These are phyloP conservation scores for Jaapia argillacea DNA, from an alignment of 768 basidiomycete genomes.

Conservation along the genomic window DNA sequence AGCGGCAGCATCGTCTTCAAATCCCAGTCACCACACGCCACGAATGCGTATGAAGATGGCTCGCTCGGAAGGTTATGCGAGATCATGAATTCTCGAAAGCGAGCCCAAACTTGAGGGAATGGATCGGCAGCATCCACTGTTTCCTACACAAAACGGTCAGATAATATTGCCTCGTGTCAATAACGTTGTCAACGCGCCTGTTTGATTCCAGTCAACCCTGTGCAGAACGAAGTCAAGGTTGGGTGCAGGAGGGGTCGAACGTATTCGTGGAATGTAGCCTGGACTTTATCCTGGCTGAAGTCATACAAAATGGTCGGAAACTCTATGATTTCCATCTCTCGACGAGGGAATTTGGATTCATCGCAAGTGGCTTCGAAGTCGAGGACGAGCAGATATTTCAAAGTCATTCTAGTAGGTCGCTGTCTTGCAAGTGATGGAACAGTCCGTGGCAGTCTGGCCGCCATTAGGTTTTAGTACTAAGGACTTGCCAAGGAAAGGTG, in stretches of 20 bases:
- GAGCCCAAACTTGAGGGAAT: conserved; percentile 18
- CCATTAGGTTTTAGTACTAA: too few species aligned
- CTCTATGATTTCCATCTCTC: conserved; percentile 17
- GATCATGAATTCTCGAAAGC: conserved; percentile 15
- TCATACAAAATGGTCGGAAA: conserved; percentile 19
- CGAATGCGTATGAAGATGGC: conserved; percentile 9
- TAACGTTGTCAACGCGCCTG: conserved; percentile 9
- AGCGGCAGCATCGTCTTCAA: conserved; percentile 19
- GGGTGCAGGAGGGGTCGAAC: conserved; percentile 14
- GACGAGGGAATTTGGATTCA: conserved; percentile 8
- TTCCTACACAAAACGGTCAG: conserved; percentile 6
- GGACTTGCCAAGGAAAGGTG: too few species aligned
- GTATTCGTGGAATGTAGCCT: conserved; percentile 19
- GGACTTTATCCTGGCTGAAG: conserved; percentile 12
- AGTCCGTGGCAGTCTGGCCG: too few species aligned
- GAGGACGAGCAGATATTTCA: conserved; percentile 14
- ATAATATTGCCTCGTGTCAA: background rate
- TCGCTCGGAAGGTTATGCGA: conserved; percentile 9
- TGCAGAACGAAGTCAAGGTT: conserved; percentile 17
- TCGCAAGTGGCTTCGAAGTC: conserved; percentile 21
- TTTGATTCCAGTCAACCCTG: conserved; percentile 17
- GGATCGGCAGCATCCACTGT: conserved; percentile 14
- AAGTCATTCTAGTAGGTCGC: too few species aligned
- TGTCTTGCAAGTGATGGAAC: too few species aligned
- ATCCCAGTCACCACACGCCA: conserved; percentile 23